Evolutionary conservation across 1,139 yeast species (phyloP).

Genomic region (Candida smagusa): DNA sequence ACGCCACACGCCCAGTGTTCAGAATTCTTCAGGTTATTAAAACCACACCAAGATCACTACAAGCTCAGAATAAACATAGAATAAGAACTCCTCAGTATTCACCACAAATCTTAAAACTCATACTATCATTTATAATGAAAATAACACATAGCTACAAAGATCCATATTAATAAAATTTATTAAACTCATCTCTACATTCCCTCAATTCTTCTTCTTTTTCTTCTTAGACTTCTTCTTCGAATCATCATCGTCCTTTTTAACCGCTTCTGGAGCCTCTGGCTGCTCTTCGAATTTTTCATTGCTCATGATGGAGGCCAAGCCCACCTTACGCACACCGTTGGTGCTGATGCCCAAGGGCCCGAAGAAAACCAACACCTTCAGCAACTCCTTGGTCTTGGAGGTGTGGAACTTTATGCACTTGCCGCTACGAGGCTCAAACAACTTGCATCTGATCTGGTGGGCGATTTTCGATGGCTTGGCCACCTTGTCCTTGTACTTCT

Average conservation of each 20-base stretch:
- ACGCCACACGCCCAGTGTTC: slow-evolving; percentile 59
- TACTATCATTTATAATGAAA: too few species aligned
- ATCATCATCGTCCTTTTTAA: slow-evolving; percentile 2
- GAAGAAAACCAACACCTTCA: slow-evolving; percentile 72
- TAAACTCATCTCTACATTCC: not conserved
- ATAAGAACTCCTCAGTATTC: too few species aligned
- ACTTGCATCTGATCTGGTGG: slow-evolving; percentile 56
- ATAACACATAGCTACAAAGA: too few species aligned
- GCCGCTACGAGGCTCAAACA: slow-evolving; percentile 71
- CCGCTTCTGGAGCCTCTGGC: slow-evolving; percentile 8
- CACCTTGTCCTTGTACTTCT: slow-evolving; percentile 20
- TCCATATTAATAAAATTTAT: too few species aligned
- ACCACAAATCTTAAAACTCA: too few species aligned
- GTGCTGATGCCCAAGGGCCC: slow-evolving; percentile 76
- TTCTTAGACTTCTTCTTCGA: slow-evolving; percentile 14
- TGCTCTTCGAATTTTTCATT: slow-evolving; percentile 35
- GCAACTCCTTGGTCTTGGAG: slow-evolving; percentile 68
- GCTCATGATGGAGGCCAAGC: slow-evolving; percentile 42
- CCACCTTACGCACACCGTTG: slow-evolving; percentile 23
- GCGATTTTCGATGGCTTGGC: slow-evolving; percentile 22
- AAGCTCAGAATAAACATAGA: too few species aligned
- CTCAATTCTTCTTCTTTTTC: slow-evolving; percentile 10
- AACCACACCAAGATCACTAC: too few species aligned
- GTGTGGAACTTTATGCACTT: slow-evolving; percentile 63
- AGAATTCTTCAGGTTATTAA: too few species aligned